These are phyloP conservation scores for Geotrichum histeridarum DNA, from an alignment of 1,139 yeast genomes.

Conservation along the genomic window DNA sequence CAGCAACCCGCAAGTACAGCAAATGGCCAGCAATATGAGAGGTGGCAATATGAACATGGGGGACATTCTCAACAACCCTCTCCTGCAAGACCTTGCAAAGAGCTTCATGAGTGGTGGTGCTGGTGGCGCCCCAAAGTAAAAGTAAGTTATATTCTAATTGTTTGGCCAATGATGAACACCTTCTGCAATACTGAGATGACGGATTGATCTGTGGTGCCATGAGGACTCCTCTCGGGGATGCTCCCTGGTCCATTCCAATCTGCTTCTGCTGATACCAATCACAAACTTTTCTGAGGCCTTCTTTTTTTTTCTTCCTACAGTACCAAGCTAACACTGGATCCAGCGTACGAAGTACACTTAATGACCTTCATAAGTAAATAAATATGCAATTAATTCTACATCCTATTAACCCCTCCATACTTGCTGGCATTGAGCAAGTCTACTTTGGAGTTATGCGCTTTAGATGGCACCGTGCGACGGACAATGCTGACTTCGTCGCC, in stretches of 20 bases:
- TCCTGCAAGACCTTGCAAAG: slow-evolving; percentile 57
- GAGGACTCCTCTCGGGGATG: slow-evolving; percentile 12
- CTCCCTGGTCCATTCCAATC: background rate
- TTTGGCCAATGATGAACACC: slow-evolving; percentile 7
- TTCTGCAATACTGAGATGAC: slow-evolving; percentile 11
- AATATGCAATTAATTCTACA: background rate
- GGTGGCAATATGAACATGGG: slow-evolving; percentile 46
- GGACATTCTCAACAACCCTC: slow-evolving; percentile 76
- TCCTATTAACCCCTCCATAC: slow-evolving; percentile 30
- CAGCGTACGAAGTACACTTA: too few species aligned
- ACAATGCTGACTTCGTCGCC: slow-evolving; percentile 86
- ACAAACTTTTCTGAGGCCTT: slow-evolving; percentile 5
- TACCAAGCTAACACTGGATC: background rate
- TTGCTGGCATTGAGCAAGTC: slow-evolving; percentile 52
- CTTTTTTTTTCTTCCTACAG: background rate
- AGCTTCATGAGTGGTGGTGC: slow-evolving; percentile 21
- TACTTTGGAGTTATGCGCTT: slow-evolving; percentile 63
- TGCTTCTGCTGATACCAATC: slow-evolving; percentile 5
- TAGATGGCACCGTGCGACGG: slow-evolving; percentile 73
- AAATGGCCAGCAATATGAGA: slow-evolving; percentile 22
- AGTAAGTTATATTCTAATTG: background rate
- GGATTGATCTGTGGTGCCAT: background rate
- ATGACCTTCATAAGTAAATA: background rate
- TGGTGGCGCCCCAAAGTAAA: background rate
- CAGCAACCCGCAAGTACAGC: slow-evolving; percentile 55